A percentile compares a stretch with the other conserved stretches of the same genome.
Conservation (phyloP, 2,329 filamentous ascomycete genomes). For the Calycina marina region DNA sequence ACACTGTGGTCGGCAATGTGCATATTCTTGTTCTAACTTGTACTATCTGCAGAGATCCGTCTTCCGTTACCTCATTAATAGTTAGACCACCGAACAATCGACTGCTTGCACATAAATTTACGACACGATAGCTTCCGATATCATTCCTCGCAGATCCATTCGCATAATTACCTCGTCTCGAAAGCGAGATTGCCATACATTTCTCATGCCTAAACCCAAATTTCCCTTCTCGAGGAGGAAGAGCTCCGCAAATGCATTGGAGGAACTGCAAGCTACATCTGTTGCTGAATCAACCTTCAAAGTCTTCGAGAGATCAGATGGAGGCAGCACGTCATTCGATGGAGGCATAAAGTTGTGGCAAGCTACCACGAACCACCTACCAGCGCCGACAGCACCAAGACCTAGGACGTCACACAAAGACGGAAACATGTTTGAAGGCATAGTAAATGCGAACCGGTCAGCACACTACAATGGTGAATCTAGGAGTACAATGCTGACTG, state of each 20-base stretch:
- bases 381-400: slow-evolving; percentile 4
- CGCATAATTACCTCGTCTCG: too few relatives aligned
- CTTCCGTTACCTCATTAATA: slow-evolving; percentile 13
- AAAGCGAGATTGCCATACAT: slow-evolving; percentile 1
- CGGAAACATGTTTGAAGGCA: slow-evolving; percentile 22
- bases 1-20: slow-evolving; percentile 14
- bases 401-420: slow-evolving; percentile 17
- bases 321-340: slow-evolving; percentile 19
- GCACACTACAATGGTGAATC: slow-evolving; percentile 6
- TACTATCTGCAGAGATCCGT: slow-evolving; percentile 12
- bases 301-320: slow-evolving; percentile 21
- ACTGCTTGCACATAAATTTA: too few relatives aligned
- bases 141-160: too few relatives aligned
- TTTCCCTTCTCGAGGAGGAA: slow-evolving; percentile 23
- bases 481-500: slow-evolving; percentile 7
- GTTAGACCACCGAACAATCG: slow-evolving; percentile 3
- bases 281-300: slow-evolving; percentile 20
- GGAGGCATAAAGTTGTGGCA: slow-evolving; percentile 19
- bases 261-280: slow-evolving; percentile 12
- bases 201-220: slow-evolving; percentile 23
- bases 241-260: slow-evolving; percentile 20
- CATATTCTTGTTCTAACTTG: slow-evolving; percentile 17
- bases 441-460: slow-evolving; percentile 22
- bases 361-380: slow-evolving; percentile 2
- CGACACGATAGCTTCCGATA: too few relatives aligned